Evolutionary conservation across 2,329 filamentous ascomycete genomes (phyloP).

Genomic region (Seiridium unicorne): DNA sequence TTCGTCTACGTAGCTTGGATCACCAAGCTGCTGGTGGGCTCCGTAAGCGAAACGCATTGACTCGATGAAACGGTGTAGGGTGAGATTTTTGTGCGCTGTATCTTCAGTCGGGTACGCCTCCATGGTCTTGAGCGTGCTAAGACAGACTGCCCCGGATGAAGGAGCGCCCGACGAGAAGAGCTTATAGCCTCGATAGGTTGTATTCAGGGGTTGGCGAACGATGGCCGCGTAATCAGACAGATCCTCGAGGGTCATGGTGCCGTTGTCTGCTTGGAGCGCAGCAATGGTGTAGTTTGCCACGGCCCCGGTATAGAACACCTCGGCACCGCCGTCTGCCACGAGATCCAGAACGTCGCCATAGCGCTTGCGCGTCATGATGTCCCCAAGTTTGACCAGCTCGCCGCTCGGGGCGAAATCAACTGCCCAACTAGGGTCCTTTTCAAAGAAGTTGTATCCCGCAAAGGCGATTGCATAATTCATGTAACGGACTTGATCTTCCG

Average conservation of each 20-base stretch:
- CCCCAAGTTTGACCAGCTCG: constrained; percentile 66
- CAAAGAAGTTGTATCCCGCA: constrained; percentile 59
- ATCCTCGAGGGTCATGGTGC: constrained; percentile 62
- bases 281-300: constrained; percentile 74
- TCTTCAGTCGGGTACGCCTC: constrained; percentile 68
- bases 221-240: constrained; percentile 63
- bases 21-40: constrained; percentile 73
- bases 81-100: constrained; percentile 57
- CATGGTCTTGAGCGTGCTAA: constrained; percentile 79
- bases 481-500: constrained; percentile 70
- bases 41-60: constrained; percentile 89
- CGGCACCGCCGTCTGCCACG: constrained; percentile 70
- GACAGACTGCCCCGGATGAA: constrained; percentile 72
- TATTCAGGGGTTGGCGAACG: constrained; percentile 59
- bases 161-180: constrained; percentile 72
- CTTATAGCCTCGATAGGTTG: constrained; percentile 68
- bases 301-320: constrained; percentile 71
- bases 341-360: constrained; percentile 75
- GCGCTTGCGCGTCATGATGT: constrained; percentile 75
- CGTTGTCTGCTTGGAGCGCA: constrained; percentile 66
- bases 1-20: constrained; percentile 69
- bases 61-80: constrained; percentile 81
- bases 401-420: constrained; percentile 87
- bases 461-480: constrained; percentile 53
- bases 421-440: constrained; percentile 76